Evolutionary conservation across 768 basidiomycete species (phyloP), one percentile per base, ranked within the genome.

Genomic region (Mycena metata): DNA sequence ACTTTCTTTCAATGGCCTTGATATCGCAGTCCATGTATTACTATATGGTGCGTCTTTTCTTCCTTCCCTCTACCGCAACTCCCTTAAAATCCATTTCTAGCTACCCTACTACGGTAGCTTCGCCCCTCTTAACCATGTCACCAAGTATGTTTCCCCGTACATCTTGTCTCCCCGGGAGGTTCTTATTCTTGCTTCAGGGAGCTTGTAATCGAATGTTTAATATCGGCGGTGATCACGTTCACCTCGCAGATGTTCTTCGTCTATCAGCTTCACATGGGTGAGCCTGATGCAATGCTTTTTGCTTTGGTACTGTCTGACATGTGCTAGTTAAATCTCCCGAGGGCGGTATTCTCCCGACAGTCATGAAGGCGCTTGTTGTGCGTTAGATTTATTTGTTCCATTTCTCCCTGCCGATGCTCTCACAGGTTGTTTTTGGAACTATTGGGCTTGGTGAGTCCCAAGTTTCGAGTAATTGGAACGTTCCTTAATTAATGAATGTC

Each of bases 181-280:
- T 35, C 46, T 61, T 21, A 39, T 24, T 52, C 23, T 42, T 35
- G n/a, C 24, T 24, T 2, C 61, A 83, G 81, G n/a, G 81, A 79
- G 68, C 71, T 84, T 12, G 79, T 80, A 11, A 77, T 78, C 33
- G 84, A 85, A 73, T 85, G 84, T 59, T 75, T 85, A 19, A 69
- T 83, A 16, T 81, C 83, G 2, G 79, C 83, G 2, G 67, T 81
- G 35, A 83, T 85, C 43, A 84, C 83, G 11, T 78, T 83, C 66
- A 84, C 80, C 33, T 84, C 84, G 15, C 84, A 85, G 65, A 70
- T 81, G 67, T 84, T 81, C 72, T 85, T 85, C 63, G 83, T 80
- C 6, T 76, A 79, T 59, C 83, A 85, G 69, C 71, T 85, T 8
- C 77, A 83, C 52, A 70, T 71, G 16, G 82, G 82, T 82, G 57